A percentile compares a stretch with the other conserved stretches of the same genome.
Evolutionary conservation across 495 filamentous ascomycete species (phyloP).

Genomic region (Tuber magnatum): DNA sequence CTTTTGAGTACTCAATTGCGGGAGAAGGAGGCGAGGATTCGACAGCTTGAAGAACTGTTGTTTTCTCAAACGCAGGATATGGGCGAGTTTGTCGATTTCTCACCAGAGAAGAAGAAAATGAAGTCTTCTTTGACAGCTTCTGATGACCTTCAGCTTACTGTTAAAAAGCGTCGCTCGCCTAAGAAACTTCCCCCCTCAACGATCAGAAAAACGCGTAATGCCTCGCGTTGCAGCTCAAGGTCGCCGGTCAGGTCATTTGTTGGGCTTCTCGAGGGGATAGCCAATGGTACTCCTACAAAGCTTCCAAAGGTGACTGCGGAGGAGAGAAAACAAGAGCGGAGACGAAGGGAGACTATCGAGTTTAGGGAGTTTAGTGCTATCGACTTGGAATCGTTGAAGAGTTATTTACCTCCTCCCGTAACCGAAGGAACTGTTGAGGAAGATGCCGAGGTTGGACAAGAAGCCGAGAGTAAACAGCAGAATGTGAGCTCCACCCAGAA

Average conservation of each 20-base stretch:
- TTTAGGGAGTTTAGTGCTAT: conserved; percentile 40
- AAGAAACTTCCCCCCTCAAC: conserved; percentile 19
- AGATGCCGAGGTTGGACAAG: not conserved
- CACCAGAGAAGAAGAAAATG: conserved; percentile 37
- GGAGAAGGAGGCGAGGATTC: conserved; percentile 36
- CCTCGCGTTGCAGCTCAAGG: conserved; percentile 21
- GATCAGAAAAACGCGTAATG: conserved; percentile 19
- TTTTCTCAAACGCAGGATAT: conserved; percentile 28
- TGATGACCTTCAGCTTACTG: conserved; percentile 22
- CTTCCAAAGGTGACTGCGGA: conserved; percentile 22
- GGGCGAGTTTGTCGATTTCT: conserved; percentile 39
- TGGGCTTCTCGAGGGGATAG: conserved; percentile 29
- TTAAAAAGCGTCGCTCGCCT: conserved; percentile 36
- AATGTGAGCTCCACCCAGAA: not conserved
- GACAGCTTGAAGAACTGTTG: conserved; percentile 30
- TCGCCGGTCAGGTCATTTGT: conserved; percentile 29
- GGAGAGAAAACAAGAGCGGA: conserved; percentile 32
- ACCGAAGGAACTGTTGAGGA: conserved; percentile 19
- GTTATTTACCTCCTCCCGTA: conserved; percentile 22
- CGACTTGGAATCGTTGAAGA: conserved; percentile 33
- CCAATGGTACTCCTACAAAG: conserved; percentile 21
- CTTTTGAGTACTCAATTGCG: conserved; percentile 31
- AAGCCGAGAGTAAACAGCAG: not conserved
- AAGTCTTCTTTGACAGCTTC: conserved; percentile 9
- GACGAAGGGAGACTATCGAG: conserved; percentile 39